Percentiles rank a stretch among this genome's conserved stretches.
Conservation (phyloP, 192 early-diverging fungal species). For the Coemansia sp. region DNA sequence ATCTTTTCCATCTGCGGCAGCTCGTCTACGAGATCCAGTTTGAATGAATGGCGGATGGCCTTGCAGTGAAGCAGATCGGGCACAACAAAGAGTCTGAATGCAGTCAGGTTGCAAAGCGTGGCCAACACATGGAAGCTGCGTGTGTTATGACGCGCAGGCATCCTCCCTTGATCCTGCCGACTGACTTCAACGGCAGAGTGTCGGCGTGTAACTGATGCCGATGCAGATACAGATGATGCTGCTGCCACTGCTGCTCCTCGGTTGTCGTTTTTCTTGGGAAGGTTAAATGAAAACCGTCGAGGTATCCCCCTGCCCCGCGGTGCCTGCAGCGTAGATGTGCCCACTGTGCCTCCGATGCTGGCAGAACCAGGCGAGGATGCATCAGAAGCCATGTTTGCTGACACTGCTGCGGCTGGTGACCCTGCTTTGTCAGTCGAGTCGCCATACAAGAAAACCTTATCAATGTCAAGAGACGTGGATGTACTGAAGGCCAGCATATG, state of each 20-base stretch:
- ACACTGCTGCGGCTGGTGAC: background rate
- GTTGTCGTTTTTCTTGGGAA: slow-evolving; percentile 20
- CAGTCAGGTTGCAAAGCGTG: slow-evolving; percentile 81
- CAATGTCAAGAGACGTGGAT: slow-evolving; percentile 1
- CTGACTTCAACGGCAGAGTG: slow-evolving; percentile 23
- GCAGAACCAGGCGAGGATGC: background rate
- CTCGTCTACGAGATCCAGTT: slow-evolving; percentile 58
- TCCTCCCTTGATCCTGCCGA: slow-evolving; percentile 16
- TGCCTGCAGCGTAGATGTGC: slow-evolving; percentile 54
- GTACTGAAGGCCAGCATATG: slow-evolving; percentile 60
- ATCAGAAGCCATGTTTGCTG: background rate
- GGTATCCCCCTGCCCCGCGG: slow-evolving; percentile 29
- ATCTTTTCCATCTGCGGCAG: slow-evolving; percentile 69
- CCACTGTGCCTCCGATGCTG: background rate
- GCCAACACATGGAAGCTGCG: slow-evolving; percentile 62
- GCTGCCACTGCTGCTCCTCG: background rate
- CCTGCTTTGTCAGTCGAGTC: background rate
- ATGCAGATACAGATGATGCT: background rate
- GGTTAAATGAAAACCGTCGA: slow-evolving; percentile 41
- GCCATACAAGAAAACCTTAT: background rate
- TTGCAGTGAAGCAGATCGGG: slow-evolving; percentile 76
- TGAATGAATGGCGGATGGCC: slow-evolving; percentile 63
- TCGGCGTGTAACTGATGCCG: slow-evolving; percentile 12
- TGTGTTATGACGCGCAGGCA: slow-evolving; percentile 12
- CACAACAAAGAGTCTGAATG: slow-evolving; percentile 69